Evolutionary conservation across 306 rosid species (phyloP), one percentile per base, ranked within the genome.

Genomic region (Lupinus albus): DNA sequence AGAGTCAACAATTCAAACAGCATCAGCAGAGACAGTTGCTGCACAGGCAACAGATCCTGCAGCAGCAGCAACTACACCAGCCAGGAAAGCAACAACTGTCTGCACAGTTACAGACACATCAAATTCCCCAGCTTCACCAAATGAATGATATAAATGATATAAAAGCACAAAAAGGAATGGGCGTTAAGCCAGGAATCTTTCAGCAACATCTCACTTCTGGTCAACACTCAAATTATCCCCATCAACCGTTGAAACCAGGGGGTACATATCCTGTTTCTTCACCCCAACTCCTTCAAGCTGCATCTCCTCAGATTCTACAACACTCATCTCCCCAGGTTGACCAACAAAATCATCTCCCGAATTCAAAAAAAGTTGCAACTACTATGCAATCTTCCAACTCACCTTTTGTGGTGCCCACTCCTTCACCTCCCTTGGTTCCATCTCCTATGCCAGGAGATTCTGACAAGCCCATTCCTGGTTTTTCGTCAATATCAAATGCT

Each of bases 251-350:
- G 76, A 93, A 93, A 84, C 57, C 91, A 30, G 91, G 84, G 59
- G 61, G 85, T 67, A 50, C 84, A 55, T 93, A 68, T 79, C 80
- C 87, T 57, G 84, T 76, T 70, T 68, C 90, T 35, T 89, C 98
- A 65, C 89, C 87, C 58, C 96, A 86, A 66, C 82, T 82, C 59
- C 83, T 85, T 76, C 98, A 87, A 80, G 78, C 91, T 58, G 71
- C 82, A n/a, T 89, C 98, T 63, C 95, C 98, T 71, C 99, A 93
- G 78, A 74, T 88, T 77, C 48, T 78, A 1, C 99, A 93, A 55
- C 89, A 86, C 74, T 90, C 97, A 59, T 90, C 99, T 81, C 94
- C 97, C 36, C 96, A 86, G 73, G 85, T 93, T 64, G 98, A 89
- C 71, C 98, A 88, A 65, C 97, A 83, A 78, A 79, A 72, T 79